phyloP scores from a whole-genome alignment of 2,329 filamentous ascomycete species.

The Trichoderma brevicompactum region DNA sequence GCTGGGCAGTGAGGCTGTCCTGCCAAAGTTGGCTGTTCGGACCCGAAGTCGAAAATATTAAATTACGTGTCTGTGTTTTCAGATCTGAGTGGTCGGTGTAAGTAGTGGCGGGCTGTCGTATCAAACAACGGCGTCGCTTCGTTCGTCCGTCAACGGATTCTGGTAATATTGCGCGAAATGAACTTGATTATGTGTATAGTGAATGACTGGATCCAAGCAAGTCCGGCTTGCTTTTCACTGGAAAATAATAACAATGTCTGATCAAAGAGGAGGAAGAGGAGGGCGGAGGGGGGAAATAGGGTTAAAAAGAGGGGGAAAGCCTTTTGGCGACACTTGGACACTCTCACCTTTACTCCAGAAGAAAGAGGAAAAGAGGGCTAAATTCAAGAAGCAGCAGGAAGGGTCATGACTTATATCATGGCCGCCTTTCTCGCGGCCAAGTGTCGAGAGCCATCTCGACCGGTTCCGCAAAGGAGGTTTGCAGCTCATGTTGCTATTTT shows the following conservation, averaged over 20 bases:
- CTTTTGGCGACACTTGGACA: constrained; percentile 57
- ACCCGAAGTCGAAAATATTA: constrained; percentile 34
- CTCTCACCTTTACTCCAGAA: constrained; percentile 49
- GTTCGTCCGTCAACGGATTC: constrained; percentile 29
- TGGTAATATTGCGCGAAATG: constrained; percentile 34
- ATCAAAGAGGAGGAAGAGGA: constrained; percentile 35
- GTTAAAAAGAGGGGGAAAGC: constrained; percentile 47
- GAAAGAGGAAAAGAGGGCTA: constrained; percentile 48
- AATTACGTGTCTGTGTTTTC: constrained; percentile 39
- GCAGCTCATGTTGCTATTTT: constrained; percentile 45
- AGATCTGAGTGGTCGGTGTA: constrained; percentile 35
- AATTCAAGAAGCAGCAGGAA: constrained; percentile 47
- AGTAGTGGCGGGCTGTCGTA: constrained; percentile 36
- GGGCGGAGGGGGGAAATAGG: constrained; percentile 40
- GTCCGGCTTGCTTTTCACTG: constrained; percentile 62
- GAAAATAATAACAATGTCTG: constrained; percentile 31
- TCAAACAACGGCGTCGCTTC: constrained; percentile 37
- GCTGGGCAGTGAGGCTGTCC: constrained; percentile 21
- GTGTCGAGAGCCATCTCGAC: constrained; percentile 36
- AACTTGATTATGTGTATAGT: constrained; percentile 33
- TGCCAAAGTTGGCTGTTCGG: constrained; percentile 15
- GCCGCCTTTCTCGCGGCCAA: constrained; percentile 50
- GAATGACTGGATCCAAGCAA: constrained; percentile 62
- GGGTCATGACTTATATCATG: constrained; percentile 63
- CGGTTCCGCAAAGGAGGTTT: constrained; percentile 22